Base-by-base conservation (phyloP, 148 eudicot genomes). In the Rhododendron mucronatum region DNA sequence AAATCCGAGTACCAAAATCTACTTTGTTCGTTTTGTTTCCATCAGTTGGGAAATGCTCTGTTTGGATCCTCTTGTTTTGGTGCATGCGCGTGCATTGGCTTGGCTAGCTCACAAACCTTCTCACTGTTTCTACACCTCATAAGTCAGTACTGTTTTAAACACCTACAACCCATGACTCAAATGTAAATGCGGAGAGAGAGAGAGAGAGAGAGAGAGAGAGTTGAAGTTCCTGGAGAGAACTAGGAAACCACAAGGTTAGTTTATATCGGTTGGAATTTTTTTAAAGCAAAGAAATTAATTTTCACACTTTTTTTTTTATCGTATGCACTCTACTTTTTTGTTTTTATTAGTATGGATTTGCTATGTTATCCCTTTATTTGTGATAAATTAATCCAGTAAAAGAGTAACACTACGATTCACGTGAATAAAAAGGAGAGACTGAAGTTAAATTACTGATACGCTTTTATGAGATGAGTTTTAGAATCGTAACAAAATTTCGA, bases 1-100 rank as follows among this genome's bases (percentile, higher is more conserved):
- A 82, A 82, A 82, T 82, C 74, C 41, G 7, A 39, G 84, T 61
- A 63, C 75, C 51, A 63, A 82, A 41, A 61, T 39, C 75, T 82
- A n/a, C 5, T 9, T 16, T 23, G 55, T 39, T 23, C 48, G 41
- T 41, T 82, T 41, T 41, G 84, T 44, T 63, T 82, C 76, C 84
- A 23, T 12, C 4, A n/a, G 5, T 4, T 48, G 84, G 76, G 44
- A 13, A 10, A 71, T 14, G n/a, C 53, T 23, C 14, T 23, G 33
- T 30, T 80, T 48, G 39, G 41, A 26, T 37, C 11, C 44, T 41
- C 14, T 16, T 57, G 63, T 57, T 57, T 57, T 57, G 21, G 7
- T 57, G 23, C 82, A 47, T 57, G 63, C 61, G 0, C 5, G 21
- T 5, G 16, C 1, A 15, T 78, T 48, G 35, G 83, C 50, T 41